Percentiles rank a stretch among this genome's conserved stretches.
Conservation (phyloP, 1,139 yeast species). For the Nakaseomyces delphensis region DNA sequence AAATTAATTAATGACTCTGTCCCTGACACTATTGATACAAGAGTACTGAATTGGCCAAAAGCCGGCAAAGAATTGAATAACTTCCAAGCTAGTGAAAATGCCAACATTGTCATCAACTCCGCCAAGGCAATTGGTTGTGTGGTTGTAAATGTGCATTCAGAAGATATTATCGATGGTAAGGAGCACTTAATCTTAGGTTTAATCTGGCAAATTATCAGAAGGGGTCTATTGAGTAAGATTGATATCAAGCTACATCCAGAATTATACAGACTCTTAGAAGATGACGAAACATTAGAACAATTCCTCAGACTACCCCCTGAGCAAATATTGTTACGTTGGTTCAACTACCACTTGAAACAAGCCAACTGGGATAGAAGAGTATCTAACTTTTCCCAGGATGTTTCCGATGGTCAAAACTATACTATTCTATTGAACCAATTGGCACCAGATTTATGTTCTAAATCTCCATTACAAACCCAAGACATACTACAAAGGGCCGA, state of each 20-base stretch:
- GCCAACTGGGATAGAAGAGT: constrained; percentile 90
- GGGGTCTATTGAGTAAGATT: constrained; percentile 88
- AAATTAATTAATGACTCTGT: constrained; percentile 94
- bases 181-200: constrained; percentile 93
- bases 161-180: constrained; percentile 92
- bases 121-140: constrained; percentile 99
- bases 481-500: constrained; percentile 80
- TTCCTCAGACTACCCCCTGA: constrained; percentile 95
- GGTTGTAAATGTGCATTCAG: constrained; percentile 95
- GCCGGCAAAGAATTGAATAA: constrained; percentile 78
- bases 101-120: constrained; percentile 93
- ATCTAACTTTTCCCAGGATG: constrained; percentile 75
- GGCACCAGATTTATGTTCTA: constrained; percentile 75
- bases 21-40: constrained; percentile 95
- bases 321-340: constrained; percentile 94
- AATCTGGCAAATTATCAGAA: constrained; percentile 96
- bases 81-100: constrained; percentile 93
- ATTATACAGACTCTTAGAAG: constrained; percentile 85
- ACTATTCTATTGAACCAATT: constrained; percentile 82
- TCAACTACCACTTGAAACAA: constrained; percentile 88
- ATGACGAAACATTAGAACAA: constrained; percentile 95
- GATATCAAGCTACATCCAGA: constrained; percentile 97
- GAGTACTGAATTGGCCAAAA: constrained; percentile 86
- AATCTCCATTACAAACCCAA: constrained; percentile 64
- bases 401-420: constrained; percentile 91